A percentile compares a stretch with the other conserved stretches of the same genome.
Conservation (phyloP, 768 basidiomycete species). For the Xerocomellus dryophilus region DNA sequence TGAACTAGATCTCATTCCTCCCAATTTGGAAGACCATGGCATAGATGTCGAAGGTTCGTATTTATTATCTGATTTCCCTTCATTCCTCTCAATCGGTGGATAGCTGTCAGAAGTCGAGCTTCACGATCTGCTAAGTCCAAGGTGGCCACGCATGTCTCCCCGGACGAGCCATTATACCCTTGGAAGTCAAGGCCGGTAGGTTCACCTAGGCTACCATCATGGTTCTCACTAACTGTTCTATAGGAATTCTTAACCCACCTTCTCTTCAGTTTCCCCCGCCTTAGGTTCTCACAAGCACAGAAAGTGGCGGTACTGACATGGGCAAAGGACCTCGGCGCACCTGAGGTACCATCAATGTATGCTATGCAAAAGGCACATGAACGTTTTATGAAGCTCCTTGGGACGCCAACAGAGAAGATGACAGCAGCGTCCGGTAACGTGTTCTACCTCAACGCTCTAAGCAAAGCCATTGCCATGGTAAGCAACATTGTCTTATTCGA, state of each 20-base stretch:
- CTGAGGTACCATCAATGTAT: constrained; percentile 28
- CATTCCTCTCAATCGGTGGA: not conserved
- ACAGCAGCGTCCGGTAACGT: constrained; percentile 21
- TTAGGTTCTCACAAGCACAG: constrained; percentile 32
- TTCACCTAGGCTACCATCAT: not conserved
- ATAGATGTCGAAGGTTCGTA: not conserved
- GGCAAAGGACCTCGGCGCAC: constrained; percentile 29
- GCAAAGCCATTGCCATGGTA: constrained; percentile 21
- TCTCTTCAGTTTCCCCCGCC: constrained; percentile 31
- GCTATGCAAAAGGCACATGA: constrained; percentile 20
- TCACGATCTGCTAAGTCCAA: not conserved
- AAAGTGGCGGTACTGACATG: constrained; percentile 28
- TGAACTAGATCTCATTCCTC: not conserved
- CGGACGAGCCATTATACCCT: not conserved
- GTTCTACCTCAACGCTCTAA: constrained; percentile 27
- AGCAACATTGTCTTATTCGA: not conserved
- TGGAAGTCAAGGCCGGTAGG: not conserved
- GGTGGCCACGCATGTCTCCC: not conserved
- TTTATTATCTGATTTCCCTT: not conserved
- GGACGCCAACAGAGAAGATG: constrained; percentile 24
- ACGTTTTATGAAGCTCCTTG: constrained; percentile 15
- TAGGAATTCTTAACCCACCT: constrained; percentile 31
- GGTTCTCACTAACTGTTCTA: constrained; percentile 7
- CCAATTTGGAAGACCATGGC: not conserved
- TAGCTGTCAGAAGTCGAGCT: not conserved